phyloP scores from a whole-genome alignment of 345 rosid genomes.

The Cardamine occulta region DNA sequence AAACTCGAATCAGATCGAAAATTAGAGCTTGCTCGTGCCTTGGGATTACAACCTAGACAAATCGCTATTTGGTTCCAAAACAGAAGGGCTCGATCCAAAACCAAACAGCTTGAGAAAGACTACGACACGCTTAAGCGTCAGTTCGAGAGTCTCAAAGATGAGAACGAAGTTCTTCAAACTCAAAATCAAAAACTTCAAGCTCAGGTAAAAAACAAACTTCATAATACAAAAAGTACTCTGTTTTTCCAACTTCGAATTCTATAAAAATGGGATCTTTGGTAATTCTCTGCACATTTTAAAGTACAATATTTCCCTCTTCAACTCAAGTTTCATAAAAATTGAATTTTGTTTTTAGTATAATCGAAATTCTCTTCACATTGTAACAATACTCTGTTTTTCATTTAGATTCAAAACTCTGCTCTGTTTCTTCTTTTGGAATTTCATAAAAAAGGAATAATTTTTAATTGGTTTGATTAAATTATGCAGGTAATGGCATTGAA shows the following conservation, averaged over 20 bases:
- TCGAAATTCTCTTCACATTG: neutral
- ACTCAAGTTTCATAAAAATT: neutral
- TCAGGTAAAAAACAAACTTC: constrained; percentile 51
- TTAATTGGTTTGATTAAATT: neutral
- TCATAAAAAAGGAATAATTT: neutral
- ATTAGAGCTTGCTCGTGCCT: constrained; percentile 88
- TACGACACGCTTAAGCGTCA: constrained; percentile 77
- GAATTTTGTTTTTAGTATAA: neutral
- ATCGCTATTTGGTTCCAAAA: constrained; percentile 96
- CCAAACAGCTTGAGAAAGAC: constrained; percentile 91
- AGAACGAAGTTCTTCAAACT: constrained; percentile 70
- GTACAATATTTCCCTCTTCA: neutral
- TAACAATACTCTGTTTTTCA: neutral
- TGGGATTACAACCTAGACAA: constrained; percentile 91
- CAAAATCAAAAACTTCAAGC: constrained; percentile 84
- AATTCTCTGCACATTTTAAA: neutral
- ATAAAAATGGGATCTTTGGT: neutral
- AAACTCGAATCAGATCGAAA: constrained; percentile 97
- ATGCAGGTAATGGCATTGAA: constrained; percentile 77
- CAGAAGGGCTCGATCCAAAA: constrained; percentile 93
- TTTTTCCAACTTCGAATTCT: constrained; percentile 5
- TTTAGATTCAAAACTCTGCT: neutral
- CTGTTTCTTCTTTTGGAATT: neutral
- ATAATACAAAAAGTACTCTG: neutral
- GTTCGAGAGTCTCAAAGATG: constrained; percentile 71